Evolutionary conservation across 2,329 filamentous ascomycete species (phyloP).

Genomic region (Penicillium sp.): DNA sequence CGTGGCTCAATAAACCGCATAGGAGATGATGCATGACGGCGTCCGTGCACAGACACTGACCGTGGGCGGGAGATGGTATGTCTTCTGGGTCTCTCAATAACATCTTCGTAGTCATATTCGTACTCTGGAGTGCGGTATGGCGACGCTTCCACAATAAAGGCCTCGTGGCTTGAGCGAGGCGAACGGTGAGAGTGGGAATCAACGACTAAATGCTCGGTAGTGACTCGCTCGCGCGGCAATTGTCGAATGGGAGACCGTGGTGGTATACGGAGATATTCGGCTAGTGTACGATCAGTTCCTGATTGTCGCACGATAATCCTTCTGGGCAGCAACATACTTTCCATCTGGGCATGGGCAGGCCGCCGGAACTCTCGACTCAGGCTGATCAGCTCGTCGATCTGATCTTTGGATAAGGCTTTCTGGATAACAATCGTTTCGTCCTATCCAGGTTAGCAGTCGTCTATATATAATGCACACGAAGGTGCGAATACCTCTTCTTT

Average conservation of each 20-base stretch:
- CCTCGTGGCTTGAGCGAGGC: constrained; percentile 27
- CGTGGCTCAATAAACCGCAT: constrained; percentile 34
- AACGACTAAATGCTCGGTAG: constrained; percentile 21
- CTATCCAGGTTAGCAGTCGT: constrained; percentile 40
- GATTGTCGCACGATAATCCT: background rate
- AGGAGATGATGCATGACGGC: constrained; percentile 35
- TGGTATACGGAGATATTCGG: constrained; percentile 20
- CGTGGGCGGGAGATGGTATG: constrained; percentile 31
- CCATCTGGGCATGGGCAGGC: constrained; percentile 20
- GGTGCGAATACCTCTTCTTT: constrained; percentile 67
- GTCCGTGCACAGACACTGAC: constrained; percentile 34
- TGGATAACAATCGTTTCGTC: constrained; percentile 76
- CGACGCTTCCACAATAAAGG: constrained; percentile 32
- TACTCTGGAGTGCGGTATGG: constrained; percentile 27
- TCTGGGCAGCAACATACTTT: constrained; percentile 28
- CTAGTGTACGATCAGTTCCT: constrained; percentile 15
- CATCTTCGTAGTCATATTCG: constrained; percentile 26
- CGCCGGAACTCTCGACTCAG: constrained; percentile 62
- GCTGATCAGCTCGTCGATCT: constrained; percentile 85
- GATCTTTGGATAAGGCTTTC: constrained; percentile 78
- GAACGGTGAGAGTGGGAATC: constrained; percentile 19
- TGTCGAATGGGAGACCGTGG: constrained; percentile 25
- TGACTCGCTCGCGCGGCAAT: constrained; percentile 25
- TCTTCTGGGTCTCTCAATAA: constrained; percentile 26
- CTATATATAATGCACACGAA: background rate